Base-by-base conservation (phyloP, 208 protist species). In the Angomonas deanei region DNA sequence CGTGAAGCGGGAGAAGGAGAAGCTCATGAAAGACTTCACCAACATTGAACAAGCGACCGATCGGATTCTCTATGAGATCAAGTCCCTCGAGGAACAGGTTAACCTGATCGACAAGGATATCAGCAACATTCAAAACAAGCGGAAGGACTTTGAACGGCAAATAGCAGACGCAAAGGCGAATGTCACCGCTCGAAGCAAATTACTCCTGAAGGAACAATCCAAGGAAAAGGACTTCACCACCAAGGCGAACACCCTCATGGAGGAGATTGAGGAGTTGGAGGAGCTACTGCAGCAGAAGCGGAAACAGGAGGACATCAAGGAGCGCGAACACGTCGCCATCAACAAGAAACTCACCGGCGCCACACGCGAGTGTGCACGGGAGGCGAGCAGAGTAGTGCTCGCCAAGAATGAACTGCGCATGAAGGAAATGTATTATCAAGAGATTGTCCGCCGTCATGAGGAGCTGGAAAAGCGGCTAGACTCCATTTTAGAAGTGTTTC, bases 361-460 rank as follows among this genome's bases (percentile, higher is more conserved):
- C 55, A 92, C 75, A 48, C 82, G 92, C n/a, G 94, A 97, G 36
- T 70, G 75, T 31, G 79, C 83, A 6, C 89, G 93, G n/a, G 85
- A 91, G 61, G 71, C 73, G n/a, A 76, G 58, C 26, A 76, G 91
- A 11, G 74, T 94, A 3, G 68, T 64, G 6, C 76, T 97, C 54
- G 82, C 82, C 3, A 86, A 94, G 70, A 82, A 93, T 56, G 91
- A 98, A 65, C 64, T 97, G 26, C 93, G 91, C 54, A 86, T 93
- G 54, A 94, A 95, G 63, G 76, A 82, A 48, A 80, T 83, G 49
- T 50, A 74, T 34, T 52, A 47, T 19, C 59, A 63, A 27, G 72
- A 78, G 50, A 48, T 68, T 27, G 61, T 71, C 4, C 59, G 91
- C 33, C 78, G 81, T 24, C 75, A 86, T 26, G 72, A 77, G 19